phyloP scores from a whole-genome alignment of 306 rosid genomes.

The Chamaecrista fasciculata region DNA sequence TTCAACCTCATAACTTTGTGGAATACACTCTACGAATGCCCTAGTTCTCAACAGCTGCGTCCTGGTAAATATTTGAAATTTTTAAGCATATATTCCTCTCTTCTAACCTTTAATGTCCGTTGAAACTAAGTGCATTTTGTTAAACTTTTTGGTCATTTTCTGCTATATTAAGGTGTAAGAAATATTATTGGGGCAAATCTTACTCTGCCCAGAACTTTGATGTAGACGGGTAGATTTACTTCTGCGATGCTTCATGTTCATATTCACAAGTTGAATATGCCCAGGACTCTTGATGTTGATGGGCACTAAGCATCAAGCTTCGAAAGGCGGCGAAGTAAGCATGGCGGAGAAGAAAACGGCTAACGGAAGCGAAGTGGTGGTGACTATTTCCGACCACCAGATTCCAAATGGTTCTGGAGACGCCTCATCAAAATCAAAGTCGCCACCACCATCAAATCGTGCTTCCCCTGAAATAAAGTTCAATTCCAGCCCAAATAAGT shows the following conservation, averaged over 20 bases:
- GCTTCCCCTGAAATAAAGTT: conserved; percentile 53
- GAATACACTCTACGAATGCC: neutral
- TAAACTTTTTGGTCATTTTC: too few species aligned
- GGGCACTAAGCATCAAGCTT: conserved; percentile 39
- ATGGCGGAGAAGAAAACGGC: conserved; percentile 54
- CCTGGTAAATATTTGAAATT: neutral
- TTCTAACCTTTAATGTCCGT: neutral
- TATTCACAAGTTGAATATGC: neutral
- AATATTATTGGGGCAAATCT: neutral
- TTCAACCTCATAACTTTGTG: neutral
- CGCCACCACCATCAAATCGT: conserved; percentile 43
- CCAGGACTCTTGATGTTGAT: conserved; percentile 41
- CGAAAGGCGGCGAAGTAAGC: conserved; percentile 42
- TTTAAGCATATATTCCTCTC: neutral
- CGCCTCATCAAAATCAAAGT: conserved; percentile 23
- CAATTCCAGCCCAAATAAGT: conserved; percentile 52
- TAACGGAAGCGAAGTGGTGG: conserved; percentile 46
- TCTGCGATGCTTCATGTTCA: neutral
- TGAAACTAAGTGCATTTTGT: neutral
- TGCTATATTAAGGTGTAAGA: neutral
- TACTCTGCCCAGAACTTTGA: neutral
- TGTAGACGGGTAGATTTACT: neutral
- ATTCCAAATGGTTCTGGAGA: conserved; percentile 35
- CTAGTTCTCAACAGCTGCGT: neutral
- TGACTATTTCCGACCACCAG: conserved; percentile 38